Evolutionary conservation across 2,329 filamentous ascomycete species (phyloP).

Genomic region (Microcyclospora tardicrescens): DNA sequence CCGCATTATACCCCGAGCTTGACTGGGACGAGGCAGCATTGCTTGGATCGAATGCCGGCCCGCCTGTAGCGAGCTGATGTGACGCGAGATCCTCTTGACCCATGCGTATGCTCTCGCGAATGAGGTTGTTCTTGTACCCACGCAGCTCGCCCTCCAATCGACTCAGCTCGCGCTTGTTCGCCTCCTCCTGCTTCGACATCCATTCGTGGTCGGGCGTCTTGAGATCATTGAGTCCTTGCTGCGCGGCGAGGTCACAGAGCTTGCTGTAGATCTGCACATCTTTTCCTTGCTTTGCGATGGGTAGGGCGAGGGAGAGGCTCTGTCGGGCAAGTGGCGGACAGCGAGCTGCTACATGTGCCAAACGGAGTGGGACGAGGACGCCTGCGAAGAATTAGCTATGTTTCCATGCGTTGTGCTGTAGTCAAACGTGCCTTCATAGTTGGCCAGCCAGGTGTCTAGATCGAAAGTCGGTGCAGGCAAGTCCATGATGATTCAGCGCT

Average conservation of each 20-base stretch:
- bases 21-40: constrained; percentile 7
- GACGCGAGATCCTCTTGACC: constrained; percentile 83
- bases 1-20: constrained; percentile 46
- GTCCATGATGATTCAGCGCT: background rate
- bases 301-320: constrained; percentile 64
- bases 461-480: constrained; percentile 63
- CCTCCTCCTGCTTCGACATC: constrained; percentile 54
- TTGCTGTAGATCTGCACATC: constrained; percentile 61
- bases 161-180: constrained; percentile 56
- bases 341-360: constrained; percentile 66
- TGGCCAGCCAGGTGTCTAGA: constrained; percentile 77
- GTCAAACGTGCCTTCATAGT: constrained; percentile 57
- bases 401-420: background rate
- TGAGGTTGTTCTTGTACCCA: constrained; percentile 89
- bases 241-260: constrained; percentile 54
- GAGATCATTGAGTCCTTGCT: constrained; percentile 54
- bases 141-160: constrained; percentile 77
- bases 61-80: constrained; percentile 68
- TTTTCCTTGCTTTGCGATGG: constrained; percentile 61
- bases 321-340: constrained; percentile 67
- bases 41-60: constrained; percentile 15
- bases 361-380: constrained; percentile 65
- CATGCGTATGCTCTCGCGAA: constrained; percentile 91
- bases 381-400: constrained; percentile 37
- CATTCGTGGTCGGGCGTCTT: constrained; percentile 57